phyloP scores from a whole-genome alignment of 768 basidiomycete species.

The Coprinopsis strossmayeri region DNA sequence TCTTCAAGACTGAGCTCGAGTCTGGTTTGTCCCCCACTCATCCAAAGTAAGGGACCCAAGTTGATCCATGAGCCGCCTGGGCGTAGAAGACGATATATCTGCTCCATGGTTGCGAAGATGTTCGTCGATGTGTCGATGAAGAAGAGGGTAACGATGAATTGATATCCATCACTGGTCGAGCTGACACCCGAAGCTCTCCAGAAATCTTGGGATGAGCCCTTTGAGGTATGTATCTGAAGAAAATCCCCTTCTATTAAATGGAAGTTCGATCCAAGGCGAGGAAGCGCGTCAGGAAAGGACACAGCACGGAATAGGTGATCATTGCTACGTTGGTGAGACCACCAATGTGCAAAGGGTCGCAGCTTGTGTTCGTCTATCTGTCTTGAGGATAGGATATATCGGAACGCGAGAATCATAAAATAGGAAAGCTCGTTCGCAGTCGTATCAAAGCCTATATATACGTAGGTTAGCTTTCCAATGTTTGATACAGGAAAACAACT shows the following conservation, averaged over 20 bases:
- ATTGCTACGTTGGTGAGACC: constrained; percentile 56
- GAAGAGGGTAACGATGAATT: constrained; percentile 58
- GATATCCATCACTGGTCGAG: constrained; percentile 31
- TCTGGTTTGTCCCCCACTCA: constrained; percentile 44
- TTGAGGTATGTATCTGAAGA: constrained; percentile 26
- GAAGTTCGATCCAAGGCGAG: constrained; percentile 37
- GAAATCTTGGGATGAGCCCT: constrained; percentile 11
- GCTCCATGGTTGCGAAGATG: constrained; percentile 44
- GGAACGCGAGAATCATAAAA: constrained; percentile 58
- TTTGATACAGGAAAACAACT: constrained; percentile 1
- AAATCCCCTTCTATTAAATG: constrained; percentile 55
- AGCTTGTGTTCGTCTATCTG: constrained; percentile 40
- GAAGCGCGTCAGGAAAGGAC: constrained; percentile 56
- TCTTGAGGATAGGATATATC: constrained; percentile 49
- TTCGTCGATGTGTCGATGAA: constrained; percentile 62
- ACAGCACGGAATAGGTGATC: constrained; percentile 45
- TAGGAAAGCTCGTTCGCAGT: constrained; percentile 59
- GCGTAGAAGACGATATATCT: constrained; percentile 49
- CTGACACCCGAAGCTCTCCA: constrained; percentile 9
- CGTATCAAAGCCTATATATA: constrained; percentile 41
- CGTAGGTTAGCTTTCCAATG: background rate
- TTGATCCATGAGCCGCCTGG: constrained; percentile 70
- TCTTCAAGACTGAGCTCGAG: constrained; percentile 62
- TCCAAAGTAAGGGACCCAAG: constrained; percentile 63
- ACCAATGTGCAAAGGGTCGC: constrained; percentile 61